Evolutionary conservation across 441 rosid genomes (phyloP), one percentile per base, ranked within the genome.

Genomic region (Metrosideros polymorpha): DNA sequence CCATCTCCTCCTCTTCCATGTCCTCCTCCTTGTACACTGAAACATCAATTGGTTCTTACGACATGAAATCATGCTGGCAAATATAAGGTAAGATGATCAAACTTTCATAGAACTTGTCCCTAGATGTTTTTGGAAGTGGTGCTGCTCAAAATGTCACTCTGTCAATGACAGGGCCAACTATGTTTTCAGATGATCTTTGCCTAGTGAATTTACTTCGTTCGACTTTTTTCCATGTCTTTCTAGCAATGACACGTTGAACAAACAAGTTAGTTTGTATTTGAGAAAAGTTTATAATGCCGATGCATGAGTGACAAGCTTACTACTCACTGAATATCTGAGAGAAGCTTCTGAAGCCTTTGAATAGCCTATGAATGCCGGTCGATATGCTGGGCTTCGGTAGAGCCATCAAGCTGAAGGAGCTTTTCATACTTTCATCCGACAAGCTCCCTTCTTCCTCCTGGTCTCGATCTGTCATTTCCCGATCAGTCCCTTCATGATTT

Each of bases 1-100:
- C 88, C 79, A 59, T 77, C 61, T 86, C 86, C 61, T 88, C 63
- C 5, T 82, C 90, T 76, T 92, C 95, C 25, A 90, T 88, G 53
- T 95, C 98, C 71, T 94, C 98, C 71, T 94, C 96, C 87, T 92
- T 94, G 91, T 94, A 91, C 47, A 75, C 98, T 94, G 61, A 57
- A 7, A 49, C 27, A 47, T 30, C 59, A 30, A 76, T 9, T 6
- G 51, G 47, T 39, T 71, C n/a, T 71, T 39, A 71, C 9, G 49
- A 42, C 27, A 39, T 18, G 32, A 29, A 30, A 85, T 42, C 15
- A 0, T 71, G 59, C 53, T 3, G 1, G 4, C 12, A 82, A 27
- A 82, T 43, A 56, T 29, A 49, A n/a, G 35, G 19, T 19, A 5
- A n/a, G 54, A 50, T 52, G 66, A 15, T 13, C 50, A 45, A 51